Conservation (phyloP, 2,329 filamentous ascomycete species). For the Penicillium sp. region DNA sequence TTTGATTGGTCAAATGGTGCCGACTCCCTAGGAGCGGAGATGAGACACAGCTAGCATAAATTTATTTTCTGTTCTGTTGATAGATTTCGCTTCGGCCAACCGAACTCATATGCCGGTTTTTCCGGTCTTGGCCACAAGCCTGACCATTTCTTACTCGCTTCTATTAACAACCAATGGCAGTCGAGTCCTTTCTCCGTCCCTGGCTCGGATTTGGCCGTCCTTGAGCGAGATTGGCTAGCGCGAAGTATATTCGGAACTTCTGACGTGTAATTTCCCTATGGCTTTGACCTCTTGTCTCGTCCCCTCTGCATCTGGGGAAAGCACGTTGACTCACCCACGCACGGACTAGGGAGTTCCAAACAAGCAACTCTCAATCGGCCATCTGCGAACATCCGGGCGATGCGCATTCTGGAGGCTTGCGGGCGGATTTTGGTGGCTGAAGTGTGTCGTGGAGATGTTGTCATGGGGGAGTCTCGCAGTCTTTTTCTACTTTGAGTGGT, state of each 20-base stretch:
- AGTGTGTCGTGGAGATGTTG: background rate
- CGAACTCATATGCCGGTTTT: constrained; percentile 1
- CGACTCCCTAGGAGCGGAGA: background rate
- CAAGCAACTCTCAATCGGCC: background rate
- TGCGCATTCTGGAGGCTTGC: background rate
- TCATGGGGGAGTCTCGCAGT: background rate
- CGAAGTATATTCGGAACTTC: background rate
- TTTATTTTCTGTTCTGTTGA: background rate
- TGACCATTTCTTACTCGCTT: background rate
- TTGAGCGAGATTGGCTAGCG: background rate
- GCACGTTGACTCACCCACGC: background rate
- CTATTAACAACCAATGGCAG: background rate
- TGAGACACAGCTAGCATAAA: background rate
- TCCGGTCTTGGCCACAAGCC: background rate
- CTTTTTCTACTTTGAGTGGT: background rate
- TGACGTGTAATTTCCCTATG: background rate
- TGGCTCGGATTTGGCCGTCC: background rate
- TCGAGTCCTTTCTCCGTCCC: background rate
- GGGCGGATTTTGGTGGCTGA: background rate
- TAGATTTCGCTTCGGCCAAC: background rate
- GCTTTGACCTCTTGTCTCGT: background rate
- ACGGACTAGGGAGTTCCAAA: background rate
- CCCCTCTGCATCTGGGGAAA: background rate
- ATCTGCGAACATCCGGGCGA: background rate
- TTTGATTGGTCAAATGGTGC: background rate